Evolutionary conservation across 164 flowering plant genomes (phyloP).

Genomic region (Vitis cinerea): DNA sequence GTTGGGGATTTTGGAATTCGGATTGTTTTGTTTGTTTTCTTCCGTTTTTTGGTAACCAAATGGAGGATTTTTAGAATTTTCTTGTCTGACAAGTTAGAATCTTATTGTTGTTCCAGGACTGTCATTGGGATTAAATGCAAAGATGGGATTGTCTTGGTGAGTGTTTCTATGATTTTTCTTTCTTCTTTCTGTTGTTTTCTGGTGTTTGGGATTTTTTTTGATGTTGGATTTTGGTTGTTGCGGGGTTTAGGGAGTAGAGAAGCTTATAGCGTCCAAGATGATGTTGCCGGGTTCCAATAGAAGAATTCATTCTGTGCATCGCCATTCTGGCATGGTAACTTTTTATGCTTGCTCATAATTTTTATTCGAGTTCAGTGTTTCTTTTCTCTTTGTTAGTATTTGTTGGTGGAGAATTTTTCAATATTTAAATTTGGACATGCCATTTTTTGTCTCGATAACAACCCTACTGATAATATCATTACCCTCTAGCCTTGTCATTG

Average conservation of each 20-base stretch:
- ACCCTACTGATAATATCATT: too few species aligned
- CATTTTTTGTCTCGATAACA: too few species aligned
- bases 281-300: constrained; percentile 95
- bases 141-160: constrained; percentile 80
- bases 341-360: neutral
- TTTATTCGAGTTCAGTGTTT: neutral
- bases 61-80: too few species aligned
- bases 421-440: too few species aligned
- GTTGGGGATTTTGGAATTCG: neutral
- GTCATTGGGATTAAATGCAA: constrained; percentile 88
- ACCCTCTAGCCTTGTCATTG: too few species aligned
- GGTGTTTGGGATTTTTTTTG: neutral
- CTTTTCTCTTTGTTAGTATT: neutral
- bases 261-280: constrained; percentile 92
- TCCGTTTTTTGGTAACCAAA: neutral
- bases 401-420: neutral
- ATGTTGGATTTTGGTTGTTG: neutral
- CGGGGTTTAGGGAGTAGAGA: constrained; percentile 79
- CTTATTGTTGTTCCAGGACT: constrained; percentile 45
- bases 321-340: constrained; percentile 94
- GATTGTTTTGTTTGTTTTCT: neutral
- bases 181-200: neutral
- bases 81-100: neutral
- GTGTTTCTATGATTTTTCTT: neutral
- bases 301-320: constrained; percentile 89